phyloP scores from a whole-genome alignment of 176 grass and related monocot genomes.

The Elaeis guineensis region DNA sequence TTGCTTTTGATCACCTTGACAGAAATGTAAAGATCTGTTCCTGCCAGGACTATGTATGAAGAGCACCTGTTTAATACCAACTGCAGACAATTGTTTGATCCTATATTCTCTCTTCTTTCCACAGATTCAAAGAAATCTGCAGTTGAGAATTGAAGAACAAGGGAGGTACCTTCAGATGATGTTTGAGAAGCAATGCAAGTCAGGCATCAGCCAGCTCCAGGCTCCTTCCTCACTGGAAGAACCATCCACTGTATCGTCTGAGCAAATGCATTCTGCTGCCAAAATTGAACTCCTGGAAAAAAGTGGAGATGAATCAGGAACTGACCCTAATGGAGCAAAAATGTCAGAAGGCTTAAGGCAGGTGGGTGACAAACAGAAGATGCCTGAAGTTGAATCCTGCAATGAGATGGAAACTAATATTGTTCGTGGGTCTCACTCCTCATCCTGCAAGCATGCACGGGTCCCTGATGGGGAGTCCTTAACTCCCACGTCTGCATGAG shows the following conservation, averaged over 20 bases:
- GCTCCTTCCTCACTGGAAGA: constrained; percentile 27
- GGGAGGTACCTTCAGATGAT: constrained; percentile 80
- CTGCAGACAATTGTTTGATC: no score
- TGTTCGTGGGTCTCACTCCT: neutral
- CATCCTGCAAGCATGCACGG: neutral
- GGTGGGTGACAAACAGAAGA: constrained; percentile 28
- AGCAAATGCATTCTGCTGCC: neutral
- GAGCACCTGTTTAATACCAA: no score
- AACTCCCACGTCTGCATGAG: neutral
- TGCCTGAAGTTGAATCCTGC: constrained; percentile 13
- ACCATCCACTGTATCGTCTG: neutral
- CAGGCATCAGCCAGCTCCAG: constrained; percentile 20
- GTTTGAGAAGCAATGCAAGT: constrained; percentile 78
- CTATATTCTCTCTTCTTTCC: constrained; percentile 11
- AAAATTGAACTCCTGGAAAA: constrained; percentile 2
- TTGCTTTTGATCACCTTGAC: no score
- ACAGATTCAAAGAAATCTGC: constrained; percentile 78
- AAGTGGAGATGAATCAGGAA: constrained; percentile 15
- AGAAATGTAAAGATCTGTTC: no score
- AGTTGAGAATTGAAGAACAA: constrained; percentile 80
- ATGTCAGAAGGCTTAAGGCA: neutral
- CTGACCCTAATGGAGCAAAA: neutral
- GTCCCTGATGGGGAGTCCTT: neutral
- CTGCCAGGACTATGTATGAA: no score
- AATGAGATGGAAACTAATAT: constrained; percentile 4